phyloP scores from a whole-genome alignment of 768 basidiomycete genomes.

The Tricholoma flavovirens region DNA sequence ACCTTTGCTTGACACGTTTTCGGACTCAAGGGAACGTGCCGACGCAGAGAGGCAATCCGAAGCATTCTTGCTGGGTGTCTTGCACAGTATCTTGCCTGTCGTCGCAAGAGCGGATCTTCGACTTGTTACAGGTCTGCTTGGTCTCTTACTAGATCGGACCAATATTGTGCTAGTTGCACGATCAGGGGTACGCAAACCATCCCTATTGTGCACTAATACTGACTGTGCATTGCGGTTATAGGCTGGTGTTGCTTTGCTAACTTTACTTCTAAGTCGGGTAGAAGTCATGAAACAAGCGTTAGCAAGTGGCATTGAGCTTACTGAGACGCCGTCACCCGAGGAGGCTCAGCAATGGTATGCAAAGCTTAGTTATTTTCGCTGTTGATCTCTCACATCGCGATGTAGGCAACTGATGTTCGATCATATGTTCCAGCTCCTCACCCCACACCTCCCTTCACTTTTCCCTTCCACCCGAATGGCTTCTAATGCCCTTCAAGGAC shows the following conservation, averaged over 20 bases:
- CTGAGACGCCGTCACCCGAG: conserved; percentile 57
- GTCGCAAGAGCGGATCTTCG: conserved; percentile 75
- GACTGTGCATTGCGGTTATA: conserved; percentile 22
- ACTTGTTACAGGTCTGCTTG: conserved; percentile 81
- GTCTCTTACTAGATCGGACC: conserved; percentile 74
- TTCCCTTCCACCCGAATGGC: conserved; percentile 86
- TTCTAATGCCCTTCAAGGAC: conserved; percentile 29
- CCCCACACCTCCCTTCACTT: conserved; percentile 68
- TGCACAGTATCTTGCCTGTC: conserved; percentile 82
- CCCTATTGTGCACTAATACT: not conserved
- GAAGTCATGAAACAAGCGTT: conserved; percentile 82
- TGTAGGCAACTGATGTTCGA: conserved; percentile 84
- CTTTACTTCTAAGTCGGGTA: conserved; percentile 87
- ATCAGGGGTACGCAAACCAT: conserved; percentile 60
- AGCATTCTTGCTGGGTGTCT: conserved; percentile 76
- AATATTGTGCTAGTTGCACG: conserved; percentile 67
- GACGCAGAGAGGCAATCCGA: conserved; percentile 89
- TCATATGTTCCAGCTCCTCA: conserved; percentile 75
- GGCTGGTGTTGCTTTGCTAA: conserved; percentile 91
- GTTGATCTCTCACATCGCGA: not conserved
- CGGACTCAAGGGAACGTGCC: conserved; percentile 54
- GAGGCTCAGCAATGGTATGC: conserved; percentile 72
- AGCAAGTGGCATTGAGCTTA: conserved; percentile 41
- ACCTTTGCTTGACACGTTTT: conserved; percentile 58
- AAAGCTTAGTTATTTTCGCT: not conserved